Conservation (phyloP, 2,329 filamentous ascomycete species). For the Pseudophaeomoniella oleicola region DNA sequence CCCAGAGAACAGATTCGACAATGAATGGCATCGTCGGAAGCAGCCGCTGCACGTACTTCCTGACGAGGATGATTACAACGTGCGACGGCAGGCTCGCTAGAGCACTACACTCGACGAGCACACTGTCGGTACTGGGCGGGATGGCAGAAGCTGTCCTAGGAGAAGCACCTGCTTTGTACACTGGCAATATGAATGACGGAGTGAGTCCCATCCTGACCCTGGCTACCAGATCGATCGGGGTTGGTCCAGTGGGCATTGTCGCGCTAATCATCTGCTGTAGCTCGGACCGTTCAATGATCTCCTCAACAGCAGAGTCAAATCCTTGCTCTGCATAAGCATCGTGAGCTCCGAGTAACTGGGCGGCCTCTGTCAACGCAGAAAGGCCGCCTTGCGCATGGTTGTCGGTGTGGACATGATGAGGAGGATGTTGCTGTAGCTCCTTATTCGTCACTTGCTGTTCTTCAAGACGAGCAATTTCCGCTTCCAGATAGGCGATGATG, state of each 20-base stretch:
- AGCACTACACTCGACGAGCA: neutral
- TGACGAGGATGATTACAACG: constrained; percentile 8
- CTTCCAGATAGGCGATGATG: constrained; percentile 13
- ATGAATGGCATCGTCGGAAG: constrained; percentile 11
- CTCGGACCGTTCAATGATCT: neutral
- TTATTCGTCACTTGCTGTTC: constrained; percentile 6
- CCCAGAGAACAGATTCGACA: constrained; percentile 6
- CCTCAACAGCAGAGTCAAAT: neutral
- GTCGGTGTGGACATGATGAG: neutral
- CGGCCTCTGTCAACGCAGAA: constrained; percentile 6
- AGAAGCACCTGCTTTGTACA: constrained; percentile 5
- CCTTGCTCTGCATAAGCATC: constrained; percentile 3
- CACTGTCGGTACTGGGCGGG: neutral
- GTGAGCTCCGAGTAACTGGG: constrained; percentile 1
- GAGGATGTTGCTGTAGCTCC: neutral
- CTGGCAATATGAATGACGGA: constrained; percentile 8
- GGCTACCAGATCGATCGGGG: constrained; percentile 11
- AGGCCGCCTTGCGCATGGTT: neutral
- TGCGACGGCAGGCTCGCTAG: constrained; percentile 4
- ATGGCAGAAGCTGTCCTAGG: constrained; percentile 7
- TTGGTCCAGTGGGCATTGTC: constrained; percentile 8
- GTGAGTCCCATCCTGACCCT: constrained; percentile 15
- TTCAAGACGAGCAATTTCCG: constrained; percentile 14
- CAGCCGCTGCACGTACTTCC: constrained; percentile 12
- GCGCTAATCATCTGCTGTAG: constrained; percentile 7